A percentile compares a stretch with the other conserved stretches of the same genome.
phyloP scores from a whole-genome alignment of 2,329 filamentous ascomycete species.

The Colletotrichum chlorophyti region DNA sequence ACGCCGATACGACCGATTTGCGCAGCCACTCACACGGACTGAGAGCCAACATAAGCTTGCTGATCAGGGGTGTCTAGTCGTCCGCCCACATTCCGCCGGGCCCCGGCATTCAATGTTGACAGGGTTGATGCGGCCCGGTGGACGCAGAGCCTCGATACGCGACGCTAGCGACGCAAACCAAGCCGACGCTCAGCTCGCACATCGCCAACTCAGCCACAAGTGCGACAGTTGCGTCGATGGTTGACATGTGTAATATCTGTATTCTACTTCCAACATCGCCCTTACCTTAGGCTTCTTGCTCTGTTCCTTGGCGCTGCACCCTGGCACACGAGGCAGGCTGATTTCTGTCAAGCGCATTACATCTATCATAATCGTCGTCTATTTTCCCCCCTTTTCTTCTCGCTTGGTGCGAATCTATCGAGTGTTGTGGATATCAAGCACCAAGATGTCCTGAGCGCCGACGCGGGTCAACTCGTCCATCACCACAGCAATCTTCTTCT shows the following conservation, averaged over 20 bases:
- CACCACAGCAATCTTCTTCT: conserved; percentile 80
- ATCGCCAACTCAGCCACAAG: conserved; percentile 7
- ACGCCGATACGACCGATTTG: neutral
- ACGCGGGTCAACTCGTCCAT: conserved; percentile 84
- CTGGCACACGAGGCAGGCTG: neutral
- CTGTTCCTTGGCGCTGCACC: neutral
- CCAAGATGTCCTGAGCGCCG: conserved; percentile 85
- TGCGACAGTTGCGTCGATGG: conserved; percentile 4
- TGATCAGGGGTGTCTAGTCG: conserved; percentile 9
- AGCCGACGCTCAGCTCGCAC: neutral
- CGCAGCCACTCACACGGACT: neutral
- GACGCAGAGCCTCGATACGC: conserved; percentile 9
- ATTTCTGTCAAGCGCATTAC: conserved; percentile 2
- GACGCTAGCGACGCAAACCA: conserved; percentile 17
- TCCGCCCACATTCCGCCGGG: neutral
- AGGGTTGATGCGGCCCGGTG: conserved; percentile 4
- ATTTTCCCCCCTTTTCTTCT: conserved; percentile 8
- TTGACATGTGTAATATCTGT: neutral
- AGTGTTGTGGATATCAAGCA: conserved; percentile 85
- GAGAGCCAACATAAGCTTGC: neutral
- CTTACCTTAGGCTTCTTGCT: neutral
- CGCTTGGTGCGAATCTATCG: conserved; percentile 43
- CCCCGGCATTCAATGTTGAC: neutral
- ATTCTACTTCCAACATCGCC: neutral
- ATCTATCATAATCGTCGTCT: conserved; percentile 15